Evolutionary conservation across 306 rosid genomes (phyloP), one percentile per base, ranked within the genome.

Genomic region (Lagenaria siceraria): DNA sequence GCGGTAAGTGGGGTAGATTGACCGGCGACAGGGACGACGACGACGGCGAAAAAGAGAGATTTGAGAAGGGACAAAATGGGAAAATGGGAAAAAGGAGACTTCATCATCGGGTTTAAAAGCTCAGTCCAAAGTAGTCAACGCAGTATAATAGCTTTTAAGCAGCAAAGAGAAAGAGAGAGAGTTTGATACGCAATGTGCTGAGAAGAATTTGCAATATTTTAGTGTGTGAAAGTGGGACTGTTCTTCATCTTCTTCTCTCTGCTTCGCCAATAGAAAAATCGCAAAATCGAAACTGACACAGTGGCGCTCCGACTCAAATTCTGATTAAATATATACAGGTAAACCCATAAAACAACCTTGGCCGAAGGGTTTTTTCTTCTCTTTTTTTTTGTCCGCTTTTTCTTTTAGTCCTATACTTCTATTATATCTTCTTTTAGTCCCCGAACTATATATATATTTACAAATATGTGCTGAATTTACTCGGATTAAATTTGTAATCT

Each of bases 41-140:
- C 59, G 21, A 11, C 58, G 77, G 61, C 21, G 76, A 48, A 27
- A 17, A 48, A 24, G 40, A 27, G 40, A 18, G 61, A 72, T 19
- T 54, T 55, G 78, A 51, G 59, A 60, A 22, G 63, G 38, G 63
- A 42, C 58, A 51, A 31, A 64, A 51, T n/a, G 56, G 75, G 49
- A 11, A 29, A 29, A 46, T 9, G 7, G 42, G 80, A 24, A 43
- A 43, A 43, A 18, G 75, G 75, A 17, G 31, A 29, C 43, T 62
- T 61, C 22, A 51, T 48, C 7, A 33, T 64, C 14, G 53, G 61
- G 60, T 49, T 72, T 72, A 72, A 49, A 46, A 49, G 77, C 43
- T 0, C 19, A 51, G 77, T 48, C 77, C 55, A 51, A 54, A 63
- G 72, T 69, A 65, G 80, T 78, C 80, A 78, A 78, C 80, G 80